Evolutionary conservation across 1,284 basidiomycete species (phyloP).

Genomic region (Trametes sp.): DNA sequence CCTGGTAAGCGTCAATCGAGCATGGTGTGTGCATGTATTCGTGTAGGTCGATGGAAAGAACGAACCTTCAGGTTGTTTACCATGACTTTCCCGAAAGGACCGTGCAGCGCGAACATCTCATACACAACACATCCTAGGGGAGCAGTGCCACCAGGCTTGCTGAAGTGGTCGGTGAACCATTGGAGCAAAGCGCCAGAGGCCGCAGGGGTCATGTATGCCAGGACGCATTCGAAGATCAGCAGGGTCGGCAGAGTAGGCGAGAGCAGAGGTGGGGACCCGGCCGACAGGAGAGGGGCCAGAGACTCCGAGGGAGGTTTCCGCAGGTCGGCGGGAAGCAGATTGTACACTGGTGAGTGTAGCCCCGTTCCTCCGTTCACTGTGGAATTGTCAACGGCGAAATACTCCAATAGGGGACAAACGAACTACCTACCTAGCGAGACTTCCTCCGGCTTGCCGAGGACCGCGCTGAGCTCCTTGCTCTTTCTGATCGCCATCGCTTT

Average conservation of each 20-base stretch:
- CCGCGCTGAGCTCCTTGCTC: conserved; percentile 63
- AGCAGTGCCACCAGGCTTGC: conserved; percentile 30
- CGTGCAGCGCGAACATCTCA: conserved; percentile 89
- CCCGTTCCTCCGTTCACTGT: conserved; percentile 74
- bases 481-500: conserved; percentile 87
- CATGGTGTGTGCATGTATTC: not conserved
- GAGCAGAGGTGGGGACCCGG: conserved; percentile 50
- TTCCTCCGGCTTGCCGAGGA: conserved; percentile 58
- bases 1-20: conserved; percentile 50
- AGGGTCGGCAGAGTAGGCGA: conserved; percentile 78
- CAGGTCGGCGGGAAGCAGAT: conserved; percentile 80
- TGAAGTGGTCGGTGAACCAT: conserved; percentile 77
- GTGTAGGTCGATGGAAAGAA: not conserved
- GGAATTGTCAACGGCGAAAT: not conserved
- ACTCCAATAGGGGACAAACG: too few relatives aligned
- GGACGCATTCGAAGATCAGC: conserved; percentile 89
- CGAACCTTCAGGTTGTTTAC: conserved; percentile 80
- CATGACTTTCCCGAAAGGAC: conserved; percentile 91
- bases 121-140: conserved; percentile 74
- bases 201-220: conserved; percentile 83
- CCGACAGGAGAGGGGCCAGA: conserved; percentile 48
- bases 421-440: conserved; percentile 51
- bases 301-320: conserved; percentile 57
- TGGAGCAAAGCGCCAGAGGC: conserved; percentile 67
- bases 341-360: conserved; percentile 72